phyloP scores from a whole-genome alignment of 768 basidiomycete genomes.

The Hemileccinum rubropunctum region DNA sequence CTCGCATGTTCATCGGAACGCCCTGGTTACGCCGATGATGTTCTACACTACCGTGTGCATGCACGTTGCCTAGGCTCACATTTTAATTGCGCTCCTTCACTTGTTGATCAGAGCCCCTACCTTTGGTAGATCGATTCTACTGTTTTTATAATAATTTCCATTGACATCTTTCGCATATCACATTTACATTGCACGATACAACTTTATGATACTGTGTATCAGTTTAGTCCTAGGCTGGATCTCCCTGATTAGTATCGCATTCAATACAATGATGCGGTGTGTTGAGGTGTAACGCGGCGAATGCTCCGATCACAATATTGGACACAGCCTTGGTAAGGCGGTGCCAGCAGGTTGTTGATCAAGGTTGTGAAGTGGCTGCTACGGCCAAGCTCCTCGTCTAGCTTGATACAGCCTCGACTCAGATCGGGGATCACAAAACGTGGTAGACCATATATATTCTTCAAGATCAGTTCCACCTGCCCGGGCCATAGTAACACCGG shows the following conservation, averaged over 20 bases:
- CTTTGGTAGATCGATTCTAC: conserved; percentile 30
- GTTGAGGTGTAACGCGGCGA: no score
- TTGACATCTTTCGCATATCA: background rate
- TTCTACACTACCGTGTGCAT: background rate
- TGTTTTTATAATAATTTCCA: conserved; percentile 9
- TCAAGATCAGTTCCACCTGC: no score
- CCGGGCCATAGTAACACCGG: no score
- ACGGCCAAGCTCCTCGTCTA: no score
- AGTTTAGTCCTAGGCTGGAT: conserved; percentile 1
- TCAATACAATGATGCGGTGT: no score
- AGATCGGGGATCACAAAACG: no score
- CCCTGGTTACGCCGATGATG: background rate
- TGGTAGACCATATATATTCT: no score
- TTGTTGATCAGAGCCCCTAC: conserved; percentile 5
- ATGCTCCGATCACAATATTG: no score
- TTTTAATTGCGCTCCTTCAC: conserved; percentile 11
- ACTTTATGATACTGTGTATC: conserved; percentile 31
- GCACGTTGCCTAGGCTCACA: background rate
- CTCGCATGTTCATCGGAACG: background rate
- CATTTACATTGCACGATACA: conserved; percentile 1
- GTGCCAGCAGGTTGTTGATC: no score
- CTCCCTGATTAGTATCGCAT: background rate
- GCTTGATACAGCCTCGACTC: no score
- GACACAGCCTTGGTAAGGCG: no score
- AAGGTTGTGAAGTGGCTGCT: no score